Evolutionary conservation across 1,284 basidiomycete species (phyloP), one percentile per base, ranked within the genome.

Genomic region (Coriolopsis trogii): DNA sequence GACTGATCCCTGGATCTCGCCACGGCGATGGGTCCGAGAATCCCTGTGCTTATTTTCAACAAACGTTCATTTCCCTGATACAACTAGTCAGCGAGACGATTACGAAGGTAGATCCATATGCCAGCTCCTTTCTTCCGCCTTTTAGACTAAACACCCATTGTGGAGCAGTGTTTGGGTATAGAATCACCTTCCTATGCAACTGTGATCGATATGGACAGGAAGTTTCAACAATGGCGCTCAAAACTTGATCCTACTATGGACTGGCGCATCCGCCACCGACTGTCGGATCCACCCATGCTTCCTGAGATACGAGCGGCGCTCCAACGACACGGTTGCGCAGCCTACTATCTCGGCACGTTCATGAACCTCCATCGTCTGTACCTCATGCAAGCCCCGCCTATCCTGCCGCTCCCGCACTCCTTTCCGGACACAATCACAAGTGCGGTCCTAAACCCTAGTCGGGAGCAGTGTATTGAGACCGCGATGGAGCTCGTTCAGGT

Each of bases 221-320:
- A 71, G 36, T 70, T 76, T 53, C 61, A 73, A 46, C 63, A 70
- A 26, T 82, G 79, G 78, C 71, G 74, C 53, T 55, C 60, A 16
- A 62, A 67, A n/a, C 63, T 77, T 5, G 73, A 73, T 12, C 41
- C 61, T 0, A 51, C 60, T 2, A 52, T 70, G 26, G 55, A 62
- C 23, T 67, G 60, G 61, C 59, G 57, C 7, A 36, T 46, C 6
- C 41, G 56, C 8, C 48, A 49, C 18, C 21, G 37, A 0, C 49
- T 41, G 5, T 43, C 48, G 3, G 33, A n/a, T 18, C 47, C 44
- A 20, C 21, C 53, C 23, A 59, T 42, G n/a, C 39, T 40, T 8
- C 33, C 20, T 23, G 63, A 62, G n/a, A 57, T 18, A 49, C 48
- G 12, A 46, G 55, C 13, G 41, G n/a, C 39, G 4, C 60, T 55